Base-by-base conservation (phyloP, 2,329 filamentous ascomycete genomes). In the Fonsecaea erecta region DNA sequence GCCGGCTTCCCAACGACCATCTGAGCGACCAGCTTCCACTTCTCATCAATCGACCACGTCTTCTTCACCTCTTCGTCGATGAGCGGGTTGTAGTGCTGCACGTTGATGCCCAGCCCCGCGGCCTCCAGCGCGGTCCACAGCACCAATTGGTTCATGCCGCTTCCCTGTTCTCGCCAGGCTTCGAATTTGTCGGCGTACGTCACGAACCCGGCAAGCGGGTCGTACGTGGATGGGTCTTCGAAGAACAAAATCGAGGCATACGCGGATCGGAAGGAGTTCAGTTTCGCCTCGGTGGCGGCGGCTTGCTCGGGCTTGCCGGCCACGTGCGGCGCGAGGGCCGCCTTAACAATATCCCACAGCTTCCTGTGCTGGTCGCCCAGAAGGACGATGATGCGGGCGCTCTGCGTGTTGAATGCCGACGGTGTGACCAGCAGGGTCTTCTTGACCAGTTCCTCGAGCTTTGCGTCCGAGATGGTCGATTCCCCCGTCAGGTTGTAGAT, bases 51-150 rank as follows among this genome's bases (percentile, higher is more conserved):
- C 62, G 84, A 84, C 90, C 91, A 97, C 72, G 86, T 81, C 68
- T 81, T 82, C 52, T 84, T 80, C 61, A 92, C 89, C 80, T 88
- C 86, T 70, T 84, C 83, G 79, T 96, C 90, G 72, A 96, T 86
- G 63, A 96, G 78, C 21, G 92, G 92, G 85, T 92, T 95, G 84
- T 96, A 96, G 82, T 97, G 93, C 84, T 96, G 93, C 60, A 96
- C 84, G 83, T 93, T 96, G 75, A 89, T 90, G 70, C 92, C 92
- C 62, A 96, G 85, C 28, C 92, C 92, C 76, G 95, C 91, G 66
- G 88, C 84, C 81, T 93, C 90, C 62, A 97, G 86, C 2, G 89
- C 90, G 21, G 88, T 88, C 93, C 93, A 97, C 71, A 92, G 34
- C 43, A 52, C 48, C 48, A n/a, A 59, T 37, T 64, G 62, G n/a